Conservation (phyloP, 1,284 basidiomycete genomes). For the Irpex sp. region DNA sequence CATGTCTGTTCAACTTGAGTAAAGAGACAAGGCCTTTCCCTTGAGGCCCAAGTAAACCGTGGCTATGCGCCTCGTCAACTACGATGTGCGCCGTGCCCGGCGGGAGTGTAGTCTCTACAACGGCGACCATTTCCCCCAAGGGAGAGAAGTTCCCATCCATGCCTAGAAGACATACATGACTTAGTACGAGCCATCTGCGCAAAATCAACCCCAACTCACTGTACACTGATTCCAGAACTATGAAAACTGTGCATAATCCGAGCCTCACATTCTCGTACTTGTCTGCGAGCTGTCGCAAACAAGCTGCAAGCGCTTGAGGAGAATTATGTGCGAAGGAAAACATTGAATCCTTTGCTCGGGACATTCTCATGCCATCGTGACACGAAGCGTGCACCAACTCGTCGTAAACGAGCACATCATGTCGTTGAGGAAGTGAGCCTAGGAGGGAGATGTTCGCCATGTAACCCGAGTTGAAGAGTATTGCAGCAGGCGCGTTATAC, state of each 20-base stretch:
- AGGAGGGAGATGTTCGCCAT: conserved; percentile 90
- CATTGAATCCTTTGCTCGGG: conserved; percentile 39
- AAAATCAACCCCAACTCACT: too few relatives aligned
- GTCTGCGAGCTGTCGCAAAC: conserved; percentile 44
- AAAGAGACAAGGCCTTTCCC: conserved; percentile 59
- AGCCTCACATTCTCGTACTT: too few relatives aligned
- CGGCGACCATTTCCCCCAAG: too few relatives aligned
- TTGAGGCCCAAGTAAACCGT: conserved; percentile 71
- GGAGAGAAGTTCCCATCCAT: too few relatives aligned
- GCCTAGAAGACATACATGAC: too few relatives aligned
- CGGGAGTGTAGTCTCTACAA: conserved; percentile 33
- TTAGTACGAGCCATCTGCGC: too few relatives aligned
- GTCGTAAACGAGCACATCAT: conserved; percentile 81
- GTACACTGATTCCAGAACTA: too few relatives aligned
- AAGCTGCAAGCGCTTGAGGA: conserved; percentile 33
- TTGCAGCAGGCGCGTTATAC: conserved; percentile 59
- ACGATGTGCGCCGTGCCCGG: conserved; percentile 57
- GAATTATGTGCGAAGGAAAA: conserved; percentile 71
- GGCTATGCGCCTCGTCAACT: conserved; percentile 87
- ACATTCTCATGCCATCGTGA: conserved; percentile 80
- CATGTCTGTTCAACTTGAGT: too few relatives aligned
- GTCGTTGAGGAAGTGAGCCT: conserved; percentile 70
- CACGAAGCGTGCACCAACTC: conserved; percentile 87
- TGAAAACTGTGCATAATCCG: too few relatives aligned
- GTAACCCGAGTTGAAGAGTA: conserved; percentile 91